Percentiles rank a stretch among this genome's conserved stretches.
Evolutionary conservation across 78 protist genomes (phyloP).

Genomic region (Isochrysis galbana): DNA sequence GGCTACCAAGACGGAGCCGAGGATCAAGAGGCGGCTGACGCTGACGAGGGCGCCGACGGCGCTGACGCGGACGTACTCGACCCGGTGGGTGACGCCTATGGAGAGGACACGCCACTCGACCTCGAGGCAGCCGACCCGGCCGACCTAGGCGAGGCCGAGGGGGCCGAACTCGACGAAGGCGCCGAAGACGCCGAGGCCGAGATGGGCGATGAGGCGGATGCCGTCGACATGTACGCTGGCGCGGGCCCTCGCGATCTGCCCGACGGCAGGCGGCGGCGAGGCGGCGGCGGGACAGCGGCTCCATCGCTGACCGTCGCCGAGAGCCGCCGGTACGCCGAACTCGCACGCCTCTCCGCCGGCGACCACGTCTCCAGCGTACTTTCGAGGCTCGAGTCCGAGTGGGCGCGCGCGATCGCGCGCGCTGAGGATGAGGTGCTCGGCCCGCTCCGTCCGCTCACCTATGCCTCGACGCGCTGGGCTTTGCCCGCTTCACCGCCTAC

Average conservation of each 20-base stretch:
- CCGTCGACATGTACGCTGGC: slow-evolving; percentile 16
- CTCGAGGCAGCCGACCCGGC: neutral
- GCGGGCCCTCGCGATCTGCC: slow-evolving; percentile 2
- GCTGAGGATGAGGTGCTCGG: neutral
- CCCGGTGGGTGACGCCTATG: neutral
- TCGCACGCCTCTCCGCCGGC: neutral
- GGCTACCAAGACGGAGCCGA: neutral
- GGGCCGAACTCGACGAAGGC: neutral
- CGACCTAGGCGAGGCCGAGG: too few relatives aligned
- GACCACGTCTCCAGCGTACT: too few relatives aligned
- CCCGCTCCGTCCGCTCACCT: neutral
- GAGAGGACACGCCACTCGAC: neutral
- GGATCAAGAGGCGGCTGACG: neutral
- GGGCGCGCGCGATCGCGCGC: neutral
- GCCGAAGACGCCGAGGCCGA: neutral
- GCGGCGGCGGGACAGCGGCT: neutral
- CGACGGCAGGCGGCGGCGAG: neutral
- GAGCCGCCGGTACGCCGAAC: too few relatives aligned
- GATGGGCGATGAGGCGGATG: neutral
- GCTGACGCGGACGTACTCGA: neutral
- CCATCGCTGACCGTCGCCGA: too few relatives aligned
- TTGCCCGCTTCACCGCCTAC: too few relatives aligned
- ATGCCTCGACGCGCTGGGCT: too few relatives aligned
- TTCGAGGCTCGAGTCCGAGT: neutral
- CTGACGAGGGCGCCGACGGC: neutral